Percentiles rank a stretch among this genome's conserved stretches.
phyloP scores from a whole-genome alignment of 768 basidiomycete genomes.

The Xerocomus brunneocitrinus region DNA sequence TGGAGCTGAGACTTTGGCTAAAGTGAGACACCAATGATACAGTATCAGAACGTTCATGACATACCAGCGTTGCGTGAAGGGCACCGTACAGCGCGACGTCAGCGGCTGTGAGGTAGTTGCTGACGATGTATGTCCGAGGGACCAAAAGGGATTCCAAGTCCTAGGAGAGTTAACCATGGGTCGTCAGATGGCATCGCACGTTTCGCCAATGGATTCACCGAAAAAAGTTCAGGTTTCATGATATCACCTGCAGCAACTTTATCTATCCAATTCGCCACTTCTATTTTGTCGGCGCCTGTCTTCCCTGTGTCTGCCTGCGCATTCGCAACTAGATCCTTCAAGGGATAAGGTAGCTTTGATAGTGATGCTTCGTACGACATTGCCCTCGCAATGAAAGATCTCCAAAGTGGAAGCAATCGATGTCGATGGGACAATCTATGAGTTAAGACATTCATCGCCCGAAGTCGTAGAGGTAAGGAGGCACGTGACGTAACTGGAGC shows the following conservation, averaged over 20 bases:
- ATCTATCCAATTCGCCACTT: constrained; percentile 68
- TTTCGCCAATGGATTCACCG: constrained; percentile 36
- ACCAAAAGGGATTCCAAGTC: constrained; percentile 65
- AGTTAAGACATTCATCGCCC: constrained; percentile 17
- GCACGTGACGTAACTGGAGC: constrained; percentile 26
- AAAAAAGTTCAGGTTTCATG: constrained; percentile 42
- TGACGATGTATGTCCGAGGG: constrained; percentile 81
- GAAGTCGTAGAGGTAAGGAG: neutral
- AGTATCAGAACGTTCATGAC: constrained; percentile 21
- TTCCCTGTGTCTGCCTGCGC: constrained; percentile 42
- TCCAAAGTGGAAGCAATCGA: constrained; percentile 18
- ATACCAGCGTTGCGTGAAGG: constrained; percentile 78
- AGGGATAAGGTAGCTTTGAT: constrained; percentile 40
- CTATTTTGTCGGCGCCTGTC: constrained; percentile 56
- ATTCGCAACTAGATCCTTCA: constrained; percentile 53
- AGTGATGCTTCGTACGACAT: constrained; percentile 56
- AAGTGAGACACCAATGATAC: constrained; percentile 6
- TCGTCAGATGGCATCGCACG: neutral
- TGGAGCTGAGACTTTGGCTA: constrained; percentile 58
- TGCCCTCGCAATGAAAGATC: constrained; percentile 13
- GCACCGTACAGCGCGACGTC: constrained; percentile 89
- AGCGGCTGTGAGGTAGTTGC: constrained; percentile 80
- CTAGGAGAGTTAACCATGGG: constrained; percentile 36
- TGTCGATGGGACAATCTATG: constrained; percentile 20
- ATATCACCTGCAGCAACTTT: constrained; percentile 51